phyloP scores from a whole-genome alignment of 305 asterid genomes.

The Fraxinus albicans region DNA sequence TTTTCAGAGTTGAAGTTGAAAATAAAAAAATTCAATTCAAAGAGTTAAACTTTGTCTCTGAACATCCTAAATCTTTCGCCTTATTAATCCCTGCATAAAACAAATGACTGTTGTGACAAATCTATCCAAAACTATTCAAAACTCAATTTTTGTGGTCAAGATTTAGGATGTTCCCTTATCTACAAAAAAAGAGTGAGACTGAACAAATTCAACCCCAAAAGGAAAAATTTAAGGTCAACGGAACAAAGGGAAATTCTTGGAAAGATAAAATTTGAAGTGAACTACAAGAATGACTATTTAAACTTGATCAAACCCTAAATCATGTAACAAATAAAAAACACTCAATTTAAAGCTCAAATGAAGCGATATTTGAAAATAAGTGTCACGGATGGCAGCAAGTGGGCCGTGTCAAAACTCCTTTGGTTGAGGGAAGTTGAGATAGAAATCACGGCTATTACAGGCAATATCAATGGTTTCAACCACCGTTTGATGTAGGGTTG shows the following conservation, averaged over 20 bases:
- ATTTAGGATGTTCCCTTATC: neutral
- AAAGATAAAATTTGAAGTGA: neutral
- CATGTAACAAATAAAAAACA: conserved; percentile 11
- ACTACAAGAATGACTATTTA: neutral
- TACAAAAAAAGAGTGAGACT: no score
- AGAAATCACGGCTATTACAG: neutral
- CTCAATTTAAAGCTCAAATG: conserved; percentile 34
- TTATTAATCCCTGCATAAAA: conserved; percentile 22
- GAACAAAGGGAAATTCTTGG: neutral
- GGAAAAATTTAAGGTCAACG: neutral
- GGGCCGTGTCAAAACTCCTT: neutral
- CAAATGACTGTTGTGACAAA: conserved; percentile 20
- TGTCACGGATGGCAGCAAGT: neutral
- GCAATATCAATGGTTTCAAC: neutral
- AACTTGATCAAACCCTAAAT: conserved; percentile 44
- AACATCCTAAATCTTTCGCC: conserved; percentile 1
- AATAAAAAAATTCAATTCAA: conserved; percentile 11
- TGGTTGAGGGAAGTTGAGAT: neutral
- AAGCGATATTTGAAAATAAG: conserved; percentile 13
- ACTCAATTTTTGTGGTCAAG: no score
- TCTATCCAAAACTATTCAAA: neutral
- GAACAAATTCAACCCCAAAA: neutral
- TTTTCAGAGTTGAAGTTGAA: conserved; percentile 23
- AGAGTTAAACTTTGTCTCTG: no score
- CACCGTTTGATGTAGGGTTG: no score